A percentile compares a stretch with the other conserved stretches of the same genome.
These are phyloP conservation scores for Hypoxylon sp. DNA, from an alignment of 2,329 filamentous ascomycete species.

Conservation along the genomic window DNA sequence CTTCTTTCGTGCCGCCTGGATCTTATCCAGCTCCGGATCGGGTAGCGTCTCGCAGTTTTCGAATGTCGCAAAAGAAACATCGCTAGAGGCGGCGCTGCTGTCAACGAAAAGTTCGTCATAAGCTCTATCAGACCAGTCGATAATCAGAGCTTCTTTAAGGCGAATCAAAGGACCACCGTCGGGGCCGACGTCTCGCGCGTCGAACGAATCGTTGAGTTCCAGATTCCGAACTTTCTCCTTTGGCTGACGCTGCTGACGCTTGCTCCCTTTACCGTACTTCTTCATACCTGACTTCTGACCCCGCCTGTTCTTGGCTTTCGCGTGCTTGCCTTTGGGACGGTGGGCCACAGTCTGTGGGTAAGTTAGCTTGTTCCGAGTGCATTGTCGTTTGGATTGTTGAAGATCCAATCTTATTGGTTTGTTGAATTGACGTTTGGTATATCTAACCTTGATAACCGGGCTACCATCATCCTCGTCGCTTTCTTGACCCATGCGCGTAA, in stretches of 20 bases:
- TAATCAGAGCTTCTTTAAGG: constrained; percentile 84
- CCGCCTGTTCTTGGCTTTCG: constrained; percentile 41
- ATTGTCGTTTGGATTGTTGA: constrained; percentile 1
- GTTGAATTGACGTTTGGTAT: not conserved
- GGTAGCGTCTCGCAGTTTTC: constrained; percentile 63
- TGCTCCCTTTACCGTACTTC: constrained; percentile 57
- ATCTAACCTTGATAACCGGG: constrained; percentile 52
- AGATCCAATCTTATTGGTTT: not conserved
- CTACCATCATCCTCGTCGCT: constrained; percentile 64
- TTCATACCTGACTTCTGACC: constrained; percentile 62
- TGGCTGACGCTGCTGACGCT: constrained; percentile 48
- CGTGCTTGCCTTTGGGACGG: constrained; percentile 36
- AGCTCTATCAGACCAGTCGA: constrained; percentile 83
- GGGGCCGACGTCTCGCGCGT: constrained; percentile 52
- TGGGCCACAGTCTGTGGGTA: constrained; percentile 37
- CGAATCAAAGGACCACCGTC: constrained; percentile 76
- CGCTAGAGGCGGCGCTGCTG: constrained; percentile 26
- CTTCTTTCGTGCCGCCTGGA: constrained; percentile 70
- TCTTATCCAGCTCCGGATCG: constrained; percentile 73
- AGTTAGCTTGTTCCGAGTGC: constrained; percentile 28
- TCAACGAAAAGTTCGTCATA: constrained; percentile 78
- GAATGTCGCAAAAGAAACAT: constrained; percentile 68
- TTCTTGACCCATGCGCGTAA: constrained; percentile 70
- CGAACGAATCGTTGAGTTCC: constrained; percentile 42
- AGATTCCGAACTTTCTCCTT: constrained; percentile 49